phyloP scores from a whole-genome alignment of 73 alveolate genomes.

The Tetrahymena elliotti region DNA sequence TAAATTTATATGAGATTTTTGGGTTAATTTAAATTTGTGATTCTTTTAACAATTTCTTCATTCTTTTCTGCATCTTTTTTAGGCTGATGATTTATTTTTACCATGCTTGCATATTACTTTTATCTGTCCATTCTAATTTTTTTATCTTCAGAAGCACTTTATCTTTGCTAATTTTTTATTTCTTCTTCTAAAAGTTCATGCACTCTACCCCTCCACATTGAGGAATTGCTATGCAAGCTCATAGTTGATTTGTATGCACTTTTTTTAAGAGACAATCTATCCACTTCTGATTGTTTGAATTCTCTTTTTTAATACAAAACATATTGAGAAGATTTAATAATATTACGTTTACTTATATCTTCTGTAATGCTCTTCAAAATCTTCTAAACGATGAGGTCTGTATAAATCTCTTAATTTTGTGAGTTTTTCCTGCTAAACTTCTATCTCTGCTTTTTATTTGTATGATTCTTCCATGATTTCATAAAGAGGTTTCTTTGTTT shows the following conservation, averaged over 20 bases:
- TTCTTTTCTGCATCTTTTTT: background rate
- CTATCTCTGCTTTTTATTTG: background rate
- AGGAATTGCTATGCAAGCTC: background rate
- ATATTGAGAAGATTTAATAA: background rate
- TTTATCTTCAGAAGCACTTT: background rate
- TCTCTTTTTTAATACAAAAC: background rate
- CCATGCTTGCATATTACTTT: background rate
- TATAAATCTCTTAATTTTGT: background rate
- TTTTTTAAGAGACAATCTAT: background rate
- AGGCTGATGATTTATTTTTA: background rate
- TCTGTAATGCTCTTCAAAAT: background rate
- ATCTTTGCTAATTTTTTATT: background rate
- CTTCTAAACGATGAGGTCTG: background rate
- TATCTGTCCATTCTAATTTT: background rate
- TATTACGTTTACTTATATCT: background rate
- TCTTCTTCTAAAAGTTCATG: background rate
- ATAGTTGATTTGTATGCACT: background rate
- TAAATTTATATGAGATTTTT: background rate
- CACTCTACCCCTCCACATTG: background rate
- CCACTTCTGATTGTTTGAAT: background rate
- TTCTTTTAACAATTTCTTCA: background rate
- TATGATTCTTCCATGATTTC: background rate
- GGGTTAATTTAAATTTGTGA: background rate
- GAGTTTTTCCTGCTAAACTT: background rate
- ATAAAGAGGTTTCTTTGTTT: background rate